Evolutionary conservation across 2,329 filamentous ascomycete genomes (phyloP).

Genomic region (Ophiosphaerella narmari): DNA sequence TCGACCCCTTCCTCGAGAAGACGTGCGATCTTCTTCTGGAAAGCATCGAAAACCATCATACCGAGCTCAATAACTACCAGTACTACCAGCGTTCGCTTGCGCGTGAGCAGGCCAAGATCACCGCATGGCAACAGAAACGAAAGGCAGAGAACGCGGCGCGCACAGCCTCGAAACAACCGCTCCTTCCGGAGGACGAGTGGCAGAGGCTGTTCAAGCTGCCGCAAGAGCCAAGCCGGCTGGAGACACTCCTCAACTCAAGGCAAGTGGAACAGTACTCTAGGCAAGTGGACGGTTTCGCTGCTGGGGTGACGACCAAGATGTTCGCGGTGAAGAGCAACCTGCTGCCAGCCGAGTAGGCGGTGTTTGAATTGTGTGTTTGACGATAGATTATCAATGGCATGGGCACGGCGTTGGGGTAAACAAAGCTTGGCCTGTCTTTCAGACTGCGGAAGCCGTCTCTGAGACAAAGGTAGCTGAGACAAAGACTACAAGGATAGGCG

Average conservation of each 20-base stretch:
- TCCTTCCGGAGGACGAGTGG: slow-evolving; percentile 96
- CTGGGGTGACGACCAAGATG: slow-evolving; percentile 93
- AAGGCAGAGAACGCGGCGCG: slow-evolving; percentile 92
- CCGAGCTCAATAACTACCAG: slow-evolving; percentile 98
- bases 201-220: slow-evolving; percentile 97
- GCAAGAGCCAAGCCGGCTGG: slow-evolving; percentile 87
- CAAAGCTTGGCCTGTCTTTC: slow-evolving; percentile 19
- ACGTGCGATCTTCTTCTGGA: slow-evolving; percentile 95
- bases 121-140: slow-evolving; percentile 94
- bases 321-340: slow-evolving; percentile 84
- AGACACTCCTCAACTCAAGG: slow-evolving; percentile 91
- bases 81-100: slow-evolving; percentile 93
- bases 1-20: slow-evolving; percentile 98
- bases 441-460: slow-evolving; percentile 19
- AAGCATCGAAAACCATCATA: slow-evolving; percentile 96
- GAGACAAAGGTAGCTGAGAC: slow-evolving; percentile 2
- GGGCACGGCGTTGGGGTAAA: slow-evolving; percentile 45
- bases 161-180: slow-evolving; percentile 81
- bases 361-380: slow-evolving; percentile 26
- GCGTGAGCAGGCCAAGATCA: slow-evolving; percentile 95
- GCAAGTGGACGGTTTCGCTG: slow-evolving; percentile 95
- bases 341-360: slow-evolving; percentile 58
- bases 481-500: slow-evolving; percentile 12
- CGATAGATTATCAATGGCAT: slow-evolving; percentile 43
- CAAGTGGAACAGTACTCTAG: slow-evolving; percentile 98